Evolutionary conservation across 257 asterid species (phyloP).

Genomic region (Asclepias syriaca): DNA sequence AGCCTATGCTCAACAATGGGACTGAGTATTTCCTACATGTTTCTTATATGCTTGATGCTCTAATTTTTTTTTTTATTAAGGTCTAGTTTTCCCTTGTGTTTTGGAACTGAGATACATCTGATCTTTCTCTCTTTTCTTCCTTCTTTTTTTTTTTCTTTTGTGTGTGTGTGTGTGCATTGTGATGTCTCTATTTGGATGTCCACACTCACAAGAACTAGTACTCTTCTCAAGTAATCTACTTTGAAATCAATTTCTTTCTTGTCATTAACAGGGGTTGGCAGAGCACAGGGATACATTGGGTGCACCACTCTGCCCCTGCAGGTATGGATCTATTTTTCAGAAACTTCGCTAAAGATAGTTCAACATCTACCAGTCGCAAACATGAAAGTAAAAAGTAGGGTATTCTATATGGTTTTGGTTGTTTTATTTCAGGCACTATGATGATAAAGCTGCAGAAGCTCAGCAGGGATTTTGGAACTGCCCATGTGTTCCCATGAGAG

Average conservation of each 20-base stretch:
- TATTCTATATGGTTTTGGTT: background rate
- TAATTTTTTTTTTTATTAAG: background rate
- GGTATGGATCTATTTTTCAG: conserved; percentile 36
- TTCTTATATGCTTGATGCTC: background rate
- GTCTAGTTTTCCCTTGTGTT: background rate
- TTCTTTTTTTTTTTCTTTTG: background rate
- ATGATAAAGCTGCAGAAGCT: conserved; percentile 90
- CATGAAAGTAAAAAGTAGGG: background rate
- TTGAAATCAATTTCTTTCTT: background rate
- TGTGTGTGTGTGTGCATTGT: background rate
- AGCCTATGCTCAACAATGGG: background rate
- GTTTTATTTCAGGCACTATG: conserved; percentile 50
- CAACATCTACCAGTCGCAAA: background rate
- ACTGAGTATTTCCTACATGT: background rate
- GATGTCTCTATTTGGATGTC: background rate
- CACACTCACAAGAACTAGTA: background rate
- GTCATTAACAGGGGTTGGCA: conserved; percentile 77
- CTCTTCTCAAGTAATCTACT: background rate
- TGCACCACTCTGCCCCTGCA: conserved; percentile 96
- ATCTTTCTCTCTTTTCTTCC: background rate
- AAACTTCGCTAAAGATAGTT: background rate
- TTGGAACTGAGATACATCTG: background rate
- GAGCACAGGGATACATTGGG: conserved; percentile 94
- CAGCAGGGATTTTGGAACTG: conserved; percentile 93
- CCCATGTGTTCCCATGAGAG: conserved; percentile 93